These are phyloP conservation scores for Globisporangium irregulare DNA, from an alignment of 352 stramenopile species.

Conservation along the genomic window DNA sequence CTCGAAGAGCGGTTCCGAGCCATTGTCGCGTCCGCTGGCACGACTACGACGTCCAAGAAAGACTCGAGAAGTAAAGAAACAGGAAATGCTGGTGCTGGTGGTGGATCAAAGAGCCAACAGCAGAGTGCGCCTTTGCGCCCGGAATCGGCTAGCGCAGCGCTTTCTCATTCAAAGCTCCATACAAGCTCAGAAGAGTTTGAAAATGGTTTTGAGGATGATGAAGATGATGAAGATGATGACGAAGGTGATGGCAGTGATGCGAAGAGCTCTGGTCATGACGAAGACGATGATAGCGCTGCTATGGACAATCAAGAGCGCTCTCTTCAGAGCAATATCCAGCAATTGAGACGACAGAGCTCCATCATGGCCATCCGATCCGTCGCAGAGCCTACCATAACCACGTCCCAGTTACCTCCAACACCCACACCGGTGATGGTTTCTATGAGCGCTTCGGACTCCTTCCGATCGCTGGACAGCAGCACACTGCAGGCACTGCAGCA, in stretches of 20 bases:
- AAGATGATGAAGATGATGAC: background rate
- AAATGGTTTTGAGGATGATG: background rate
- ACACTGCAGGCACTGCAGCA: slow-evolving; percentile 49
- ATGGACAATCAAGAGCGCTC: background rate
- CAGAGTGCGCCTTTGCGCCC: background rate
- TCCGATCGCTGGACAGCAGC: slow-evolving; percentile 30
- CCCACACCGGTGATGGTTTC: too few species aligned
- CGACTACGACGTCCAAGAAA: background rate
- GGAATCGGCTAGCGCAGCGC: background rate
- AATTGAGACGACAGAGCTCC: background rate
- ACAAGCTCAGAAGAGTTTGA: background rate
- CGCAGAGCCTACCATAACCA: background rate
- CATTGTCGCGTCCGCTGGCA: background rate
- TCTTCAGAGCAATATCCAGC: background rate
- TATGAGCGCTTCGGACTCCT: background rate
- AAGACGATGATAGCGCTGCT: background rate
- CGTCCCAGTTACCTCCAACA: background rate
- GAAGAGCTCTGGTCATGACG: background rate
- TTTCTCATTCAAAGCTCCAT: background rate
- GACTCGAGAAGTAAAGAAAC: background rate
- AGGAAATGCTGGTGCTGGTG: background rate
- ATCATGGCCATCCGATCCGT: background rate
- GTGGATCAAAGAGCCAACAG: background rate
- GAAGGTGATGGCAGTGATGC: background rate
- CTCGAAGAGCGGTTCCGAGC: slow-evolving; percentile 60